Evolutionary conservation across 179 eudicot species (phyloP).

Genomic region (Camellia oleifera): DNA sequence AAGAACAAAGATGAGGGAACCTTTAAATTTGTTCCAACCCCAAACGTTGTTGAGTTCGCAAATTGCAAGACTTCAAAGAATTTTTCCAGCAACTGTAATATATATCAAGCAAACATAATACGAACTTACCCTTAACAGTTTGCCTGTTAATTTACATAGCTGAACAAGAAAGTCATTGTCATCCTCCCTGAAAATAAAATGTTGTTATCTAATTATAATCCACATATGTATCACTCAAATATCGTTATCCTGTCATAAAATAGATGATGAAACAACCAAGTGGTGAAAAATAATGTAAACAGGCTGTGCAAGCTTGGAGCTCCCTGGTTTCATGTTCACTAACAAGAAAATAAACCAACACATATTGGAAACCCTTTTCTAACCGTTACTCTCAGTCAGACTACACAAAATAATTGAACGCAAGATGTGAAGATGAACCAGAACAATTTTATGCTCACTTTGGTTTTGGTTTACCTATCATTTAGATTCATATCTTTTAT

Average conservation of each 20-base stretch:
- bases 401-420: background rate
- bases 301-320: background rate
- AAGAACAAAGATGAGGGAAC: background rate
- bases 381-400: background rate
- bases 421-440: background rate
- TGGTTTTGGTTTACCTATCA: background rate
- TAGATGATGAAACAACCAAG: background rate
- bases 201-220: background rate
- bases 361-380: background rate
- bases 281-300: background rate
- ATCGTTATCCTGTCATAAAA: background rate
- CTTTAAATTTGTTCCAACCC: background rate
- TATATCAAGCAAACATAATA: background rate
- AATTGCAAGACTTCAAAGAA: background rate
- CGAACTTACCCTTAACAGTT: slow-evolving; percentile 69
- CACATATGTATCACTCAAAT: background rate
- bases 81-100: background rate
- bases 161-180: slow-evolving; percentile 79
- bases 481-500: background rate
- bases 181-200: slow-evolving; percentile 58
- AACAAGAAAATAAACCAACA: background rate
- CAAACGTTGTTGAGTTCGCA: background rate
- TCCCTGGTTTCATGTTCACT: background rate
- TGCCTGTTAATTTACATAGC: slow-evolving; percentile 77
- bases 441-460: background rate